Evolutionary conservation across 2,329 filamentous ascomycete species (phyloP), one percentile per base, ranked within the genome.

Genomic region (Furcasterigmium sp.): DNA sequence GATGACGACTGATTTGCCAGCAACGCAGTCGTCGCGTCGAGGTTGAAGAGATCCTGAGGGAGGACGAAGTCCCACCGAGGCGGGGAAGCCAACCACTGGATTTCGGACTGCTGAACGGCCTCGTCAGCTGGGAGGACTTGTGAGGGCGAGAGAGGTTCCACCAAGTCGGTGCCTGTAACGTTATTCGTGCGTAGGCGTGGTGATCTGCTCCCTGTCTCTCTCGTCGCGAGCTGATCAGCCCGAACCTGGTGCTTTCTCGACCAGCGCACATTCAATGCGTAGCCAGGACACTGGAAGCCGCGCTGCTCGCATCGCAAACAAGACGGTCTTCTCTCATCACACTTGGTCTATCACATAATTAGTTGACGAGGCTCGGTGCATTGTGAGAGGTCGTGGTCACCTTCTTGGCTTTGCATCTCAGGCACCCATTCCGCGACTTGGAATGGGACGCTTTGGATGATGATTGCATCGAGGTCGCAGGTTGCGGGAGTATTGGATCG

Each of bases 201-300:
- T 11, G 34, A 14, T 14, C 2, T 28, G 1, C 10, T 11, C 8
- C n/a, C n/a, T n/a, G 8, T 0, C 1, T 21, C 34, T 3, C 26
- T 18, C 1, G n/a, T 14, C 1, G 14, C 26, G 13, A 26, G 7
- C 1, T 17, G 44, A 30, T 45, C 37, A n/a, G 39, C 7, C 9
- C 40, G 40, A 1, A 43, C n/a, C 6, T 52, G 51, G 9, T 53
- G 50, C 3, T 50, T 53, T 9, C 49, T 51, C n/a, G 52, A 50
- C 53, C 52, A 55, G 5, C 52, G 39, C 15, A 55, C 43, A 10
- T 55, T 50, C 34, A 55, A 47, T 0, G 51, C 51, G 20, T 55
- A 55, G 8, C 53, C 53, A 1, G 53, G 52, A 14, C 52, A 54
- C 13, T 51, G 42, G 3, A 48, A 37, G 14, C 52, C 51, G 1